A percentile compares a stretch with the other conserved stretches of the same genome.
Conservation (phyloP, 768 basidiomycete species). For the Butyriboletus loyo region DNA sequence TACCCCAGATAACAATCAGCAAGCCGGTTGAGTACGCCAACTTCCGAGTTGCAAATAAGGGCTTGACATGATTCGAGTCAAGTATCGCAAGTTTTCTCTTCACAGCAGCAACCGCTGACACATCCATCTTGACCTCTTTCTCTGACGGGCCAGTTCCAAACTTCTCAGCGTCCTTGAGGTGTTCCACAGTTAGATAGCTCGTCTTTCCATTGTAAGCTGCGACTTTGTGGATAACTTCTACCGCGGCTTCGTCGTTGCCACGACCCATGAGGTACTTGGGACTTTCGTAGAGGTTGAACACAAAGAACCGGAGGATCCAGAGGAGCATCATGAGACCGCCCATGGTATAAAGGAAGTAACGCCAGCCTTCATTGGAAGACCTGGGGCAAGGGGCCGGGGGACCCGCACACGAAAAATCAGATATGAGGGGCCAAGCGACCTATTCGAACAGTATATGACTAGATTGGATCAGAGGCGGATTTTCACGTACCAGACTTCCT, state of each 20-base stretch:
- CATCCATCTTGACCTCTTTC: constrained; percentile 27
- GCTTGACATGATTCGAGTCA: constrained; percentile 41
- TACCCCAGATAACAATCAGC: constrained; percentile 54
- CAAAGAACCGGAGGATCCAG: constrained; percentile 60
- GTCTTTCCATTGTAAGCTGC: constrained; percentile 58
- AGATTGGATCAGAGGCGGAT: not conserved
- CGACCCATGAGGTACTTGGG: constrained; percentile 72
- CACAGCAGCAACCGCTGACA: constrained; percentile 36
- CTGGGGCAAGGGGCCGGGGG: constrained; percentile 40
- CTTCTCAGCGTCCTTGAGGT: constrained; percentile 35
- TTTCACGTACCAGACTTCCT: constrained; percentile 42
- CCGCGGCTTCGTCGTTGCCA: constrained; percentile 59
- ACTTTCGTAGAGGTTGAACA: constrained; percentile 66
- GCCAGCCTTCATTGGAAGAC: constrained; percentile 66
- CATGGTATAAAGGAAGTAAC: constrained; percentile 72
- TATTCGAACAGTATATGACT: constrained; percentile 18
- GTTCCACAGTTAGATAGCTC: constrained; percentile 42
- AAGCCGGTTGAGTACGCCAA: constrained; percentile 50
- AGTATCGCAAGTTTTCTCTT: constrained; percentile 39
- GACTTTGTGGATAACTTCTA: constrained; percentile 58
- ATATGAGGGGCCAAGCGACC: constrained; percentile 72
- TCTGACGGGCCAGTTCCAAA: constrained; percentile 5
- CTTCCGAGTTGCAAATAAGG: constrained; percentile 49
- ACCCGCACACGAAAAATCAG: constrained; percentile 59
- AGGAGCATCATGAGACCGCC: constrained; percentile 66